Base-by-base conservation (phyloP, 225 moss, liverwort and hornwort species). In the Takakia lepidozioides region DNA sequence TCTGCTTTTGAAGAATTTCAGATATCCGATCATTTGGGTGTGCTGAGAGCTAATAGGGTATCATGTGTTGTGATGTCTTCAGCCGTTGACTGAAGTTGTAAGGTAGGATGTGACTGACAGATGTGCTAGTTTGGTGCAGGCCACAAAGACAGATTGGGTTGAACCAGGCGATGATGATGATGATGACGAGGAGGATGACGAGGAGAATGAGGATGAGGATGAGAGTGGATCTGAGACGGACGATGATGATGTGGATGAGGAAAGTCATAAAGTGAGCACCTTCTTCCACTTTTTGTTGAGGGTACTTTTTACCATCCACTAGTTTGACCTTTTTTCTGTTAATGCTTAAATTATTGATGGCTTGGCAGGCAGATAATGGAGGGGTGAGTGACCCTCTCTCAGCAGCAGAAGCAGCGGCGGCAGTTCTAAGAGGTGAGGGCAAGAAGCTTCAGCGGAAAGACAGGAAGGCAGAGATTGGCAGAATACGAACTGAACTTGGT, bases 71-170 rank as follows among this genome's bases (percentile, higher is more conserved):
- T n/a, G n/a, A n/a, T n/a, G n/a, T n/a, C n/a, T n/a, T n/a, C n/a
- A n/a, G n/a, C n/a, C n/a, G n/a, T n/a, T n/a, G n/a, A n/a, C n/a
- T n/a, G n/a, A n/a, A n/a, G n/a, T n/a, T n/a, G n/a, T n/a, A n/a
- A n/a, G n/a, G n/a, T n/a, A n/a, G n/a, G n/a, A n/a, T n/a, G n/a
- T n/a, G n/a, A n/a, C n/a, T n/a, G n/a, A n/a, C n/a, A n/a, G n/a
- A n/a, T n/a, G n/a, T n/a, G n/a, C n/a, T n/a, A n/a, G n/a, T n/a
- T n/a, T n/a, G n/a, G n/a, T 66, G 29, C 62, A 87, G 87, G 76
- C 80, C 34, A 72, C 83, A 6, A 71, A 83, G 54, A 76, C 87
- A 2, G 87, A 87, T 52, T 87, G 87, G 87, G 77, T 87, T 28
- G 87, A 87, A 66, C 68, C 65, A 29, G 74, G 30, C 20, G 87